Conservation (phyloP, 495 filamentous ascomycete species). For the Tuber melanosporum region DNA sequence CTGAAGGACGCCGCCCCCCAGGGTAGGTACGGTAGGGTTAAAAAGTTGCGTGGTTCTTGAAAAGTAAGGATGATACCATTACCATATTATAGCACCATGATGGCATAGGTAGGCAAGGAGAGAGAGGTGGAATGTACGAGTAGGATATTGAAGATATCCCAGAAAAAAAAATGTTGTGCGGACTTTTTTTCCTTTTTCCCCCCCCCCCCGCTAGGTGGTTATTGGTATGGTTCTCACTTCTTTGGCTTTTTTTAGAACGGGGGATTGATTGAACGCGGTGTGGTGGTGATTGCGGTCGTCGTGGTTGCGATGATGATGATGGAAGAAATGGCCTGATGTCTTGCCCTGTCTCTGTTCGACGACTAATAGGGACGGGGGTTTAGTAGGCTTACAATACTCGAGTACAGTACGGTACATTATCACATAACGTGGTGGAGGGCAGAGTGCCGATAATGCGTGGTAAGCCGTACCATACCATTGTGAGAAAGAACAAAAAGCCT, state of each 20-base stretch:
- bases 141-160: conserved; percentile 9
- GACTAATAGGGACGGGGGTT: background rate
- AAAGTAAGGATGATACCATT: conserved; percentile 6
- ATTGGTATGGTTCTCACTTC: background rate
- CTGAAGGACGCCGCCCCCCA: background rate
- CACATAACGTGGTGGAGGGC: background rate
- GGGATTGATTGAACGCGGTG: background rate
- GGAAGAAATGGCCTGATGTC: conserved; percentile 2
- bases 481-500: background rate
- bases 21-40: background rate
- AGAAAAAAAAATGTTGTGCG: background rate
- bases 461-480: background rate
- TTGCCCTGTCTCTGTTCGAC: background rate
- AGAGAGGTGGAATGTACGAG: conserved; percentile 11
- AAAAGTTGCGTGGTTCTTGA: background rate
- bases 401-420: background rate
- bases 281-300: background rate
- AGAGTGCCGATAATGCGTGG: background rate
- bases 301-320: background rate
- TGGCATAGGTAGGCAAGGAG: conserved; percentile 8
- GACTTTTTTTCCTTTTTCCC: background rate
- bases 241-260: background rate
- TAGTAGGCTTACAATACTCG: background rate
- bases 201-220: background rate
- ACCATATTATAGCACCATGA: conserved; percentile 11